Percentiles rank a stretch among this genome's conserved stretches.
phyloP scores from a whole-genome alignment of 768 basidiomycete species.

The Russula olivacea region DNA sequence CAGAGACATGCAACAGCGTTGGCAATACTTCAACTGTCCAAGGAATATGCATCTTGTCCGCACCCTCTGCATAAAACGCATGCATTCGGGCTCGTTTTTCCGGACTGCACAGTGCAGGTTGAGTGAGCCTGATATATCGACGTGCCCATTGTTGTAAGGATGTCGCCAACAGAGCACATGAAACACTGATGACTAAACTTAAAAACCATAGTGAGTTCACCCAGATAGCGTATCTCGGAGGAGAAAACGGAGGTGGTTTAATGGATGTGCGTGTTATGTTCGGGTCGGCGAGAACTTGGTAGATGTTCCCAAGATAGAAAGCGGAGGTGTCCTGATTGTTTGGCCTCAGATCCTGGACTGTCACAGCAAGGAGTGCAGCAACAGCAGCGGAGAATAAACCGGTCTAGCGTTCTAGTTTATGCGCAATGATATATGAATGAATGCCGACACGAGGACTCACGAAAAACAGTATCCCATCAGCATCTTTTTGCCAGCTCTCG shows the following conservation, averaged over 20 bases:
- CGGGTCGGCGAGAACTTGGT: background rate
- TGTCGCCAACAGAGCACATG: background rate
- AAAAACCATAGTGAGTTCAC: conserved; percentile 11
- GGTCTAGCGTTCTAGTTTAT: background rate
- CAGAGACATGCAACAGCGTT: background rate
- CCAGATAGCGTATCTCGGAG: background rate
- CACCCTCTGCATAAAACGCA: background rate
- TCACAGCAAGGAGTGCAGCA: background rate
- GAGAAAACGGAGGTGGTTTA: background rate
- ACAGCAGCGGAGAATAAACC: conserved; percentile 6
- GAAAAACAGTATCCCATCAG: background rate
- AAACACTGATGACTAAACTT: conserved; percentile 1
- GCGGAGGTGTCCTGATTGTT: background rate
- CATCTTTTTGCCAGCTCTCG: conserved; percentile 1
- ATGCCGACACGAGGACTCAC: background rate
- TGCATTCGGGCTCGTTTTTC: conserved; percentile 1
- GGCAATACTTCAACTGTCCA: background rate
- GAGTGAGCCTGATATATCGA: conserved; percentile 2
- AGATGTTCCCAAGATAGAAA: conserved; percentile 1
- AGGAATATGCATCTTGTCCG: background rate
- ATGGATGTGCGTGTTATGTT: background rate
- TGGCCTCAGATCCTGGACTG: background rate
- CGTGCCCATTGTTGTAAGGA: conserved; percentile 2
- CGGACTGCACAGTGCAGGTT: background rate
- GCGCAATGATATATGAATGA: background rate